These are phyloP conservation scores for Lasiodiplodia citricola DNA, from an alignment of 2,329 filamentous ascomycete genomes.

Conservation along the genomic window DNA sequence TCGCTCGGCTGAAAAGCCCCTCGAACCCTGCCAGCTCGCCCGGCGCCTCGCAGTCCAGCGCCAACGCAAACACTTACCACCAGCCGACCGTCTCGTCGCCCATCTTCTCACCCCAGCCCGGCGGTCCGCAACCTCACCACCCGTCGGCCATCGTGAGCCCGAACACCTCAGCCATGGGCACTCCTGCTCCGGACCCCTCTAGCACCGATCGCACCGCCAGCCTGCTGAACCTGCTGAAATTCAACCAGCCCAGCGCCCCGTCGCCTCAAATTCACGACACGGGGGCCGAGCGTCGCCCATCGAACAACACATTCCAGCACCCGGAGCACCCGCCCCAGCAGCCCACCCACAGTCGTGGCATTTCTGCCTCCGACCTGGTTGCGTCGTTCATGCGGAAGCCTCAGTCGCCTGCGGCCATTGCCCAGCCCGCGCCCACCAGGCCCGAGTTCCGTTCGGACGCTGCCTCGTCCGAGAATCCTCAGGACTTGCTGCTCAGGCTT, in stretches of 20 bases:
- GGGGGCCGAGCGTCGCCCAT: conserved; percentile 37
- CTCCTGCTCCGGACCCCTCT: conserved; percentile 45
- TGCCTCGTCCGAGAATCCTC: conserved; percentile 66
- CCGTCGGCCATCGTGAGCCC: conserved; percentile 65
- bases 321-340: conserved; percentile 30
- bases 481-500: conserved; percentile 84
- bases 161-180: conserved; percentile 53
- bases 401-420: conserved; percentile 39
- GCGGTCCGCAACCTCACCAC: conserved; percentile 61
- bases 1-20: conserved; percentile 48
- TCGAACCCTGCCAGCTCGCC: conserved; percentile 30
- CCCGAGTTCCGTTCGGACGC: conserved; percentile 32
- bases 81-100: conserved; percentile 64
- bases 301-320: conserved; percentile 27
- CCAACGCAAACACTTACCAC: conserved; percentile 47
- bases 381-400: conserved; percentile 60
- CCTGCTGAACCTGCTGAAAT: conserved; percentile 69
- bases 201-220: conserved; percentile 59
- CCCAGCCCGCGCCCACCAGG: conserved; percentile 38
- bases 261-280: conserved; percentile 38
- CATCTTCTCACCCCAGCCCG: conserved; percentile 60
- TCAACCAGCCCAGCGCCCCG: conserved; percentile 56
- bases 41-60: conserved; percentile 23
- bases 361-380: conserved; percentile 64
- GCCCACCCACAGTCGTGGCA: conserved; percentile 41